Conservation (phyloP, 2,329 filamentous ascomycete genomes). For the Alternaria hordeiaustralica region DNA sequence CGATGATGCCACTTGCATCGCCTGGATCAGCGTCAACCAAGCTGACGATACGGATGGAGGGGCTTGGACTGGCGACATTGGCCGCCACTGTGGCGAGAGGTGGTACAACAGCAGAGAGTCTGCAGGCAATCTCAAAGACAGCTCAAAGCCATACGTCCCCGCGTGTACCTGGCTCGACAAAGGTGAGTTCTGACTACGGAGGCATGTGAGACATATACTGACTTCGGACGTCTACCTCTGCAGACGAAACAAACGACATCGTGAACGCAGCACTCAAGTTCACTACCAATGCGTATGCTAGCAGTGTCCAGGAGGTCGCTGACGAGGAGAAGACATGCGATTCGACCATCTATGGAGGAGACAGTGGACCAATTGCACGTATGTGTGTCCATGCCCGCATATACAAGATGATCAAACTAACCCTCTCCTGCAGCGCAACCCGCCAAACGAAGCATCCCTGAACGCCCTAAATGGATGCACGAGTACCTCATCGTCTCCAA, state of each 20-base stretch:
- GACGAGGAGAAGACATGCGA: background rate
- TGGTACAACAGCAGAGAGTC: conserved; percentile 10
- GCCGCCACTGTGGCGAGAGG: conserved; percentile 10
- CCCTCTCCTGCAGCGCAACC: background rate
- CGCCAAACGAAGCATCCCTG: background rate
- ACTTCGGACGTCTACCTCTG: background rate
- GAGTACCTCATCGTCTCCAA: background rate
- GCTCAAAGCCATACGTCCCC: conserved; percentile 4
- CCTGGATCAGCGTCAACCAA: conserved; percentile 13
- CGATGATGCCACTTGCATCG: conserved; percentile 5
- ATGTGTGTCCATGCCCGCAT: background rate
- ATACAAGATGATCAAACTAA: no score
- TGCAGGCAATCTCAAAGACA: conserved; percentile 1
- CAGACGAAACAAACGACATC: conserved; percentile 13
- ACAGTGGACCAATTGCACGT: conserved; percentile 2
- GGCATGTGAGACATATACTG: no score
- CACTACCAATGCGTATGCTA: conserved; percentile 10
- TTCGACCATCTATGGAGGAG: conserved; percentile 4
- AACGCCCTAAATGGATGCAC: background rate
- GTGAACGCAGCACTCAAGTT: conserved; percentile 9
- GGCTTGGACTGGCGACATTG: conserved; percentile 19
- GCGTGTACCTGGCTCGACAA: conserved; percentile 19
- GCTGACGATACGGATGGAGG: conserved; percentile 5
- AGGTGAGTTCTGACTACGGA: no score
- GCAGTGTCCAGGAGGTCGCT: conserved; percentile 6